Evolutionary conservation across 257 asterid species (phyloP).

Genomic region (Echites panduratus): DNA sequence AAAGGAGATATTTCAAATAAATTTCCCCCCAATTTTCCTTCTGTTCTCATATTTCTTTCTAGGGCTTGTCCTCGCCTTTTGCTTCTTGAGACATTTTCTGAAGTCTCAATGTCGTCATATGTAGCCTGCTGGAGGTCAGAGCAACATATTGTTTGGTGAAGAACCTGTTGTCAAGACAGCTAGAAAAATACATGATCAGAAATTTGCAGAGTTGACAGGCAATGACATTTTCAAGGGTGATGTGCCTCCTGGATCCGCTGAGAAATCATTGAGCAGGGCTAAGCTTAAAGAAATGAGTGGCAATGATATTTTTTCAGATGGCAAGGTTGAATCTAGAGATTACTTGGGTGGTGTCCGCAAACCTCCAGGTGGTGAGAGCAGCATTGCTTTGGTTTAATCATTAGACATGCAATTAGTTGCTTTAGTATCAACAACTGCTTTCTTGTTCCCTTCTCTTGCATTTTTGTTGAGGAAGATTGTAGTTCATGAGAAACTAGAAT

Average conservation of each 20-base stretch:
- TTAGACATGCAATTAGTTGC: background rate
- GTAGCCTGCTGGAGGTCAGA: constrained; percentile 96
- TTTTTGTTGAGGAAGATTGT: background rate
- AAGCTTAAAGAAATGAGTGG: constrained; percentile 91
- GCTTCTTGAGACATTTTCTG: background rate
- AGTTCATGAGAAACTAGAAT: background rate
- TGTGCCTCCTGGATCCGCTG: constrained; percentile 64
- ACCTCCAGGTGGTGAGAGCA: constrained; percentile 94
- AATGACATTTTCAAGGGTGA: constrained; percentile 87
- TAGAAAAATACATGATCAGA: constrained; percentile 78
- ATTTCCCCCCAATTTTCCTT: background rate
- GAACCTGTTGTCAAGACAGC: constrained; percentile 56
- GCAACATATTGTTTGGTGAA: constrained; percentile 72
- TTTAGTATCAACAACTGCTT: background rate
- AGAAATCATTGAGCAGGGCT: constrained; percentile 75
- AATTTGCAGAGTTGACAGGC: constrained; percentile 80
- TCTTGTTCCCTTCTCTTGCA: background rate
- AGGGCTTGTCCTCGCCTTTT: background rate
- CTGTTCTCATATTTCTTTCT: background rate
- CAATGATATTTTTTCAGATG: constrained; percentile 68
- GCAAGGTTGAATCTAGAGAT: constrained; percentile 65
- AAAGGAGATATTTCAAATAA: background rate
- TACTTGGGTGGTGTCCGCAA: constrained; percentile 80
- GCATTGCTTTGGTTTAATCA: constrained; percentile 63
- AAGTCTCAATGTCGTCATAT: background rate